phyloP scores from a whole-genome alignment of 176 grass and related monocot species.

The Bromus sterilis region DNA sequence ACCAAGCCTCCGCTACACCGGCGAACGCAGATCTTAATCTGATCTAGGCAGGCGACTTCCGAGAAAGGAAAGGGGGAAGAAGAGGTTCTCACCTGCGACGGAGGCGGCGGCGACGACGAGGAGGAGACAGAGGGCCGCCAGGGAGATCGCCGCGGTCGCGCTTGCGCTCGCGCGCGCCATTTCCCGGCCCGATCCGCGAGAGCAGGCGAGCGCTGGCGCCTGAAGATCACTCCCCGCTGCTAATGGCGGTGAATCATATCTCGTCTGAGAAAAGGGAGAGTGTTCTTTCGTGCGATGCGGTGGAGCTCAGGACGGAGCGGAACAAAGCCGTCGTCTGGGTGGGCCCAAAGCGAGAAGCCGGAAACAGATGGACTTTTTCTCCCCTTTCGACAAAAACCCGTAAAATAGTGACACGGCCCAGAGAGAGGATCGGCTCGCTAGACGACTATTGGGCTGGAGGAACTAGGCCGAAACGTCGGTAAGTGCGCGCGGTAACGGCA shows the following conservation, averaged over 20 bases:
- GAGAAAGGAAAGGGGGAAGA: not conserved
- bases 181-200: not conserved
- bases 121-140: not conserved
- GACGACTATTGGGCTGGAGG: not conserved
- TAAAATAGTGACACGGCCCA: not conserved
- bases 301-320: not conserved
- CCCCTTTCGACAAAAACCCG: not conserved
- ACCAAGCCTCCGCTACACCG: no score
- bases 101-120: not conserved
- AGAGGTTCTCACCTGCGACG: not conserved
- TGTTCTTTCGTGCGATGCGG: slow-evolving; percentile 7
- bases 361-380: not conserved
- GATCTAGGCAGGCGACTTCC: not conserved
- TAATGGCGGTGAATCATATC: not conserved
- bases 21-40: not conserved
- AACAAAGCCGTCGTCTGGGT: slow-evolving; percentile 2
- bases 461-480: no score
- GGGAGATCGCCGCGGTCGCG: no score
- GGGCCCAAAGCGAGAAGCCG: not conserved
- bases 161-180: slow-evolving; percentile 1
- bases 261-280: not conserved
- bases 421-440: no score
- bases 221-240: not conserved
- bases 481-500: no score
- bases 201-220: not conserved